Evolutionary conservation across 2,329 filamentous ascomycete species (phyloP), one percentile per base, ranked within the genome.

Genomic region (Fusarium xyrophilum): DNA sequence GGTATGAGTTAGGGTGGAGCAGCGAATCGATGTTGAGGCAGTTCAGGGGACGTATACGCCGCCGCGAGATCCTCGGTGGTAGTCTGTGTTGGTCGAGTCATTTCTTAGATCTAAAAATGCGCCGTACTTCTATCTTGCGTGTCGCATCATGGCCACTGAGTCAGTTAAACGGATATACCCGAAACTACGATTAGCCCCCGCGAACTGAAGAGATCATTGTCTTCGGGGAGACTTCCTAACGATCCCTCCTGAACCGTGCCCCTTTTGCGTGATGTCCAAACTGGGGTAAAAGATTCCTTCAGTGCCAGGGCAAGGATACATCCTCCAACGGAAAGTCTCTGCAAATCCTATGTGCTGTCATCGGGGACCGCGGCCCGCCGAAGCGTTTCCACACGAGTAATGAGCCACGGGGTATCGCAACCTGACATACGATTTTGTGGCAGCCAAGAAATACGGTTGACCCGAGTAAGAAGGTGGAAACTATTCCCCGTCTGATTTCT

Each of bases 1-100:
- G 64, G 65, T 5, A 64, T 67, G 23, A 21, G 63, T 67, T 27
- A 21, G 63, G 0, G 50, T 67, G 3, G 53, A 68, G 21, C 50
- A 59, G 13, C 40, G 46, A 10, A 42, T 68, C 5, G 64, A 67
- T 15, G 30, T 67, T 1, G 64, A 67, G 17, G 53, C 36, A 13
- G 21, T 35, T 5, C 59, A 51, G 14, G 64, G 50, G 3, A 60
- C 44, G 12, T 60, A 44, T 15, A 48, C 23, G 9, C 43, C 28
- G 28, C 53, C 28, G 25, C 46, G 23, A 23, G 48, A 21, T 44
- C 43, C 14, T 33, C 50, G 36, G 23, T 67, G 35, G 52, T 58
- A 19, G 42, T 10, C 28, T 44, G 9, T 1, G 36, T 53, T 32
- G 36, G 36, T 25, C n/a, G 50, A 39, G 32, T 3, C 17, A 53